Evolutionary conservation across 129 eudicot genomes (phyloP), one percentile per base, ranked within the genome.

Genomic region (Smallanthus sonchifolius): DNA sequence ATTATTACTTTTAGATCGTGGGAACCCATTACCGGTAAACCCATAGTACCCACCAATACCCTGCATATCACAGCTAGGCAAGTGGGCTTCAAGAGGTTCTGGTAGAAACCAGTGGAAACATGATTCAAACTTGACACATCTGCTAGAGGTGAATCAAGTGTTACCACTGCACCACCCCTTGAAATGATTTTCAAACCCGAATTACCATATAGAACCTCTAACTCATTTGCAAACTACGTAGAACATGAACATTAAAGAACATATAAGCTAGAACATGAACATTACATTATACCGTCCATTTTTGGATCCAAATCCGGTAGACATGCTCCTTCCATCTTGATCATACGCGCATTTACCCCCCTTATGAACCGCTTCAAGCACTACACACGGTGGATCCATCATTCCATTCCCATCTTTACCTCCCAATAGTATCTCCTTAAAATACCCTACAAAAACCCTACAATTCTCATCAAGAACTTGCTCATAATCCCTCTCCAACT

Each of bases 251-350:
- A 73, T 65, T 5, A 72, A 48, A 48, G 4, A 71, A 65, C 4
- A 72, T 30, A 14, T 75, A 59, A 32, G 57, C 48, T 30, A 69
- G 73, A 80, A 51, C 77, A 43, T 47, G 82, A 79, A 75, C 79
- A 90, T 90, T 91, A 91, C 97, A 87, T 91, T 91, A 84, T 87
- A 91, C 91, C 94, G 91, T 84, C 91, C 87, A 77, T 87, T 87
- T 48, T 81, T 76, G 10, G 87, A 83, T 35, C 82, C 83, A 48
- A 83, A 84, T 56, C 75, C 76, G 3, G 81, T 63, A 2, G 70
- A 55, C 69, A 44, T 24, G 51, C 77, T 75, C 84, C 66, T 76
- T 75, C 72, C 84, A 10, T 79, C 76, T 65, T 66, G 77, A 10
- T 44, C 42, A 36, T 38, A 39, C 69, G 36, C 88, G 42, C 65